Percentiles rank a stretch among this genome's conserved stretches.
Evolutionary conservation across 805 yeast genomes (phyloP).

Genomic region (Candida ulmi): DNA sequence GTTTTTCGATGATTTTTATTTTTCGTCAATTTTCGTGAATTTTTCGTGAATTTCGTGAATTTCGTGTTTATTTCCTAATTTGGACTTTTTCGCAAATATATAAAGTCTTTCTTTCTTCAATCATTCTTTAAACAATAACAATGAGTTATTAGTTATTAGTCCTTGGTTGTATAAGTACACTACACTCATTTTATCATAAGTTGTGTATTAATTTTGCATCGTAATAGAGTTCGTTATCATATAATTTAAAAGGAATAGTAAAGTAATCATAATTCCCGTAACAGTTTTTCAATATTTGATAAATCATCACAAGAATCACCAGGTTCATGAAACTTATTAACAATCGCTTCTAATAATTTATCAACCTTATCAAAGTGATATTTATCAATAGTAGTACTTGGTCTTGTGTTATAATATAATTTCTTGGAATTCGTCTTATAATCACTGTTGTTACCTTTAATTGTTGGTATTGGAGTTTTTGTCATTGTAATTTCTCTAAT

Average conservation of each 20-base stretch:
- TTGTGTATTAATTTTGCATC: too few relatives aligned
- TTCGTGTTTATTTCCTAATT: too few relatives aligned
- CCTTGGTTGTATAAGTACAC: too few relatives aligned
- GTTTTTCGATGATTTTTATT: too few relatives aligned
- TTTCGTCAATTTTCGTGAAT: too few relatives aligned
- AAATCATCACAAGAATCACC: neutral
- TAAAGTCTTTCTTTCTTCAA: too few relatives aligned
- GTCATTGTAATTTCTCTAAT: constrained; percentile 28
- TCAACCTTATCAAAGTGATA: constrained; percentile 7
- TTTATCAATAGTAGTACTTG: constrained; percentile 6
- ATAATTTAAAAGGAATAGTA: neutral
- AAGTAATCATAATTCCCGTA: neutral
- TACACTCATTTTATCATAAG: too few relatives aligned
- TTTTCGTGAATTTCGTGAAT: too few relatives aligned
- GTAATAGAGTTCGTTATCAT: too few relatives aligned
- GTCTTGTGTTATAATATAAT: constrained; percentile 8
- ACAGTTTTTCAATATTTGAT: neutral
- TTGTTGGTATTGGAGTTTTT: constrained; percentile 8
- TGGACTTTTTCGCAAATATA: too few relatives aligned
- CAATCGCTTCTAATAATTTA: constrained; percentile 5
- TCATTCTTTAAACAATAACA: too few relatives aligned
- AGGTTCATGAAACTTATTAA: neutral
- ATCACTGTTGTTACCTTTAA: neutral
- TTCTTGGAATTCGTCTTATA: constrained; percentile 7
- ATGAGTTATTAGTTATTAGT: too few relatives aligned